These are phyloP conservation scores for Ganoderma lingzhi DNA, from an alignment of 1,284 basidiomycete genomes.

Conservation along the genomic window DNA sequence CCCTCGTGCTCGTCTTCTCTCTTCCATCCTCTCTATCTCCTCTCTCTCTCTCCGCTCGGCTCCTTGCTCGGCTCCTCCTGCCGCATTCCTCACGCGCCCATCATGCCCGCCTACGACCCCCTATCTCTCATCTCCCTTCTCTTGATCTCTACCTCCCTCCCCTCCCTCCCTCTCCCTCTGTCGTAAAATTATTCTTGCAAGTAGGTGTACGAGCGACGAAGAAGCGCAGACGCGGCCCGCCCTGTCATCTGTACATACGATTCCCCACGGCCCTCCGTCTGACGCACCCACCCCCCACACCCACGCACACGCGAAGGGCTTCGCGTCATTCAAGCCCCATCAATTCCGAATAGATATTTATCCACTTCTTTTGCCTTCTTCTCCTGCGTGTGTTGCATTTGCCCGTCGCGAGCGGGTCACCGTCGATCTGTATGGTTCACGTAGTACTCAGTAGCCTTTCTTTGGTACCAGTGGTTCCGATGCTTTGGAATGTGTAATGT, in stretches of 20 bases:
- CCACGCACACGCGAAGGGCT: conserved; percentile 51
- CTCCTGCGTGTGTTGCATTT: conserved; percentile 2
- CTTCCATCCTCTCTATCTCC: conserved; percentile 16
- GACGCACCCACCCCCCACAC: background rate
- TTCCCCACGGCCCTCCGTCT: background rate
- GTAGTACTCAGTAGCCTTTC: too few species aligned
- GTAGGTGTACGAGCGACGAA: conserved; percentile 36
- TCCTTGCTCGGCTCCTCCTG: conserved; percentile 9
- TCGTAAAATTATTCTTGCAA: conserved; percentile 35
- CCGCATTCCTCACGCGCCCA: background rate
- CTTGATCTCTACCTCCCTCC: too few species aligned
- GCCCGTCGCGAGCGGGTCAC: background rate
- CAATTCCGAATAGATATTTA: conserved; percentile 40
- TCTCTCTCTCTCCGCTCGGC: conserved; percentile 13
- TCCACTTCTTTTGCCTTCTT: conserved; percentile 21
- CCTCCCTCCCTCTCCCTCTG: conserved; percentile 21
- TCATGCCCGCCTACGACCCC: background rate
- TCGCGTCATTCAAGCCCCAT: conserved; percentile 52
- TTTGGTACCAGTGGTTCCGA: too few species aligned
- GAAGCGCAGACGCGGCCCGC: conserved; percentile 21
- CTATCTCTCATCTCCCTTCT: background rate
- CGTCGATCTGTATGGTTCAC: too few species aligned
- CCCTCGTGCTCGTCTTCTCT: conserved; percentile 18
- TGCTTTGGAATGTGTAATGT: background rate
- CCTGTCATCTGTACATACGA: background rate